Conservation (phyloP, 148 eudicot species). For the Polygonum aviculare region DNA sequence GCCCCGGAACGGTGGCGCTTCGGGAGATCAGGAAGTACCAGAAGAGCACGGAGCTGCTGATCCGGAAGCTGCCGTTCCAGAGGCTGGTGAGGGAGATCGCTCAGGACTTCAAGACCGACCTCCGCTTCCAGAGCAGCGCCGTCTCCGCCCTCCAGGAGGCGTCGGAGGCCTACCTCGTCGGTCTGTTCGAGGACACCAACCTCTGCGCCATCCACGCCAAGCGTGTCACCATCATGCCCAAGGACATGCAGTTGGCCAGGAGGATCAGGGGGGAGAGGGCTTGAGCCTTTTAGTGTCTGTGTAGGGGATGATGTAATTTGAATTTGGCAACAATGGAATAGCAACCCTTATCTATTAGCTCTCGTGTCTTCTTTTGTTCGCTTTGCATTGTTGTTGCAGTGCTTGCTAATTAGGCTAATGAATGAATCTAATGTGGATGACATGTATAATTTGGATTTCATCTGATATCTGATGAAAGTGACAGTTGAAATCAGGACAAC, state of each 20-base stretch:
- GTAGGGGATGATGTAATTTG: too few relatives aligned
- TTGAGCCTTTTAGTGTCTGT: neutral
- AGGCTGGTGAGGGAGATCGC: constrained; percentile 6
- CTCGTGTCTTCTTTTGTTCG: too few relatives aligned
- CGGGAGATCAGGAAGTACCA: neutral
- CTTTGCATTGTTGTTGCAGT: too few relatives aligned
- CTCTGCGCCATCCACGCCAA: neutral
- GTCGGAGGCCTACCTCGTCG: neutral
- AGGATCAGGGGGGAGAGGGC: neutral
- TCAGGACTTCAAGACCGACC: neutral
- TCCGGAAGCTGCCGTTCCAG: constrained; percentile 1
- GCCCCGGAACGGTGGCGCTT: neutral
- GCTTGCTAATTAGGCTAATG: too few relatives aligned
- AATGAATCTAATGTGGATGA: too few relatives aligned
- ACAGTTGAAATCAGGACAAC: neutral
- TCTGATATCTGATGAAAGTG: neutral
- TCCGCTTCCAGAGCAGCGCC: neutral
- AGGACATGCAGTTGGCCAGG: neutral
- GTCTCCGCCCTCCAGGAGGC: neutral
- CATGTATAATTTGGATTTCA: too few relatives aligned
- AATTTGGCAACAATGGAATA: too few relatives aligned
- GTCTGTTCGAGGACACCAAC: neutral
- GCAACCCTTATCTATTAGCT: too few relatives aligned
- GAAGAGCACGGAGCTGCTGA: neutral
- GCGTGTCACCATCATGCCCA: neutral